Base-by-base conservation (phyloP, 139 green algal species). In the Chlamydomonas eustigma region DNA sequence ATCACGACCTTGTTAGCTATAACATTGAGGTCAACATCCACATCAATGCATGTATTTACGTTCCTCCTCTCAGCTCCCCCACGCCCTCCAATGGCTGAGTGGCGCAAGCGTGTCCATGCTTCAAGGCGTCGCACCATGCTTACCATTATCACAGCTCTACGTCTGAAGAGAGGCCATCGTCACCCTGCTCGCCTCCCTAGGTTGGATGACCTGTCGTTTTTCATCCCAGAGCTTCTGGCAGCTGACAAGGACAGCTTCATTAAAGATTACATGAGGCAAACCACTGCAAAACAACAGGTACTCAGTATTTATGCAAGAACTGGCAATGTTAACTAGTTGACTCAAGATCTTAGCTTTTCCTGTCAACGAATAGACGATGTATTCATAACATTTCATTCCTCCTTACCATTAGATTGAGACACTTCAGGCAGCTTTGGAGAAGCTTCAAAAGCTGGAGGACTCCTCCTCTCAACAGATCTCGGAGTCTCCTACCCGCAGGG, bases 91-190 rank as follows among this genome's bases (percentile, higher is more conserved):
- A 28, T 68, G 52, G 63, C 78, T 4, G 71, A 71, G 33, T 83
- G 78, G 78, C 72, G 78, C 0, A 31, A 33, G 50, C 72, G 72
- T 8, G 34, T 83, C 38, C 78, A 83, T 51, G 31, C 24, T n/a
- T 36, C 72, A 18, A 64, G 78, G 4, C 71, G 78, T 28, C 72
- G 78, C 4, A 58, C 71, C 1, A 52, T 83, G 28, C 34, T 83
- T 28, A 18, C 58, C 1, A 36, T 83, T 1, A 37, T 36, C 30
- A 33, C 37, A 0, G 34, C 32, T 28, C 64, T 82, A 39, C 52
- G 52, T 5, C 18, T 68, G n/a, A 68, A 68, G 52, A 4, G 52
- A 4, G 12, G 22, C 52, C 32, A 68, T 25, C 52, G 22, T 28
- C 52, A 68, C 18, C 52, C 52, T 4, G 12, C 12, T 25, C 52